Evolutionary conservation across 23 red algal species (phyloP), one percentile per base, ranked within the genome.

Genomic region (Gracilariopsis chorda): DNA sequence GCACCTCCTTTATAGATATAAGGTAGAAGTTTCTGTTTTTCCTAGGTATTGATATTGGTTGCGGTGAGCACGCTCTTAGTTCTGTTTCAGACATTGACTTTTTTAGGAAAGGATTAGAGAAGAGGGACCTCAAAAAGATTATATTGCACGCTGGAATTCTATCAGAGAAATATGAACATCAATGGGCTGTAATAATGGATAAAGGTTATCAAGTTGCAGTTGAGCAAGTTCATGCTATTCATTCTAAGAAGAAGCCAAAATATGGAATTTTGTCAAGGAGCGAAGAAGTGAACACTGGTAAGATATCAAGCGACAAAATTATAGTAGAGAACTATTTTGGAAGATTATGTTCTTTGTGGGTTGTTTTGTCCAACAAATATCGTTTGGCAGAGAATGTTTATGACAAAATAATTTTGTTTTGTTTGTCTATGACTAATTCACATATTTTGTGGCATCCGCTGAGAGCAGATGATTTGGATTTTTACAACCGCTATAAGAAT

Each of bases 401-500:
- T 84, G 53, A 45, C 58, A 37, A 33, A 2, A 13, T 84, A 4
- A 63, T 84, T 84, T 6, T 12, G 40, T 14, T 65, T 3, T 62
- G 79, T 42, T n/a, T 59, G 1, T 21, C 53, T 43, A 42, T 84
- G 25, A 64, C 51, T 36, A 84, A 84, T 84, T 34, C 60, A 11
- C 79, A 84, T 28, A 24, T 84, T n/a, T 21, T 59, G 20, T 33
- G 55, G 5, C 1, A 45, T 41, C 79, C 53, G 21, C 40, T 84
- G 37, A 51, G 79, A 40, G 48, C 79, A 2, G 48, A 8, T 24
- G 79, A 84, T 48, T 10, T 37, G 14, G 48, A 37, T 39, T 84
- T 64, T 43, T 84, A 84, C 42, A 7, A 27, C 1, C 27, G 53
- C 1, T 1, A 1, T 0, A 84, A 65, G 29, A 84, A 84, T 41